These are phyloP conservation scores for Penicillium canariense DNA, from an alignment of 495 filamentous ascomycete species.

Conservation along the genomic window DNA sequence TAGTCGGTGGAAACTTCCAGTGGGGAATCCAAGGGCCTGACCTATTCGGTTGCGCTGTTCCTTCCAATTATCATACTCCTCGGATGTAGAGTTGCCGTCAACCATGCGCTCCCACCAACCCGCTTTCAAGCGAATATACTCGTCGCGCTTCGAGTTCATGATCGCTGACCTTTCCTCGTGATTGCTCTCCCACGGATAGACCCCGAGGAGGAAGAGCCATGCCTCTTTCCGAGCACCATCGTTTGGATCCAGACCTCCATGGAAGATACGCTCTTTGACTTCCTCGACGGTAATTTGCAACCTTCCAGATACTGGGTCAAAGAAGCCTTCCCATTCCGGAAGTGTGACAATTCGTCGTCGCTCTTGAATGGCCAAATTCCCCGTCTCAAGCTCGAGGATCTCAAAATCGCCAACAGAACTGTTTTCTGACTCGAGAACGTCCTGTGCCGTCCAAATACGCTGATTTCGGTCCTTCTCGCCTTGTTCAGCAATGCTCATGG, in stretches of 20 bases:
- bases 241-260: constrained; percentile 84
- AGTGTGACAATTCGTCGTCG: constrained; percentile 72
- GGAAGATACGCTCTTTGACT: constrained; percentile 93
- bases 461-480: constrained; percentile 80
- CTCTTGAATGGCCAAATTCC: constrained; percentile 65
- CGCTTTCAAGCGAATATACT: constrained; percentile 90
- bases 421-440: constrained; percentile 91
- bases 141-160: constrained; percentile 82
- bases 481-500: constrained; percentile 97
- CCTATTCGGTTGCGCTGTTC: constrained; percentile 93
- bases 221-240: constrained; percentile 94
- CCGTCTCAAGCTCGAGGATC: constrained; percentile 78
- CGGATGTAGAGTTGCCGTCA: constrained; percentile 68
- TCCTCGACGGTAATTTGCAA: constrained; percentile 80
- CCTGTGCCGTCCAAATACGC: constrained; percentile 88
- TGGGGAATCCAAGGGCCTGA: constrained; percentile 42
- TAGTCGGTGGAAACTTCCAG: constrained; percentile 1
- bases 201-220: constrained; percentile 90
- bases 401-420: constrained; percentile 95
- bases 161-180: constrained; percentile 75
- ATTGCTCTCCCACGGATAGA: constrained; percentile 87
- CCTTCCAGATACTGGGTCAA: constrained; percentile 69
- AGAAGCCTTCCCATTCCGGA: constrained; percentile 85
- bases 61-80: constrained; percentile 90
- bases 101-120: constrained; percentile 95